Evolutionary conservation across 164 flowering plant species (phyloP), one percentile per base, ranked within the genome.

Genomic region (Umbilicus rupestris): DNA sequence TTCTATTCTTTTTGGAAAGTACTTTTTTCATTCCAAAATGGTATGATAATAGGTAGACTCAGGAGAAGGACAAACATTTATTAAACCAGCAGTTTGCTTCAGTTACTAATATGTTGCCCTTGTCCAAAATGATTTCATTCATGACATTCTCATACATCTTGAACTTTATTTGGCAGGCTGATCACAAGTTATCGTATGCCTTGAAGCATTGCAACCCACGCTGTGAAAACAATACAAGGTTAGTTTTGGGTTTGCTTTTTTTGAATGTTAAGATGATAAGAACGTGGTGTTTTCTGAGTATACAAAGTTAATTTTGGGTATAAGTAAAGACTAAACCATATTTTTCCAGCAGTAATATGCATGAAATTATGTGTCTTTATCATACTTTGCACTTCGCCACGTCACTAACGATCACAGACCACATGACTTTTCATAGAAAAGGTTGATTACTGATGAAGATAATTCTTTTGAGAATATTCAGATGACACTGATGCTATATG

Each of bases 161-260:
- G 30, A 35, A 6, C 41, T 8, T 17, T 8, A 64, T 68, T 60
- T 79, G 66, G 74, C 90, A 89, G 97, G 97, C 99, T 76, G 99
- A 95, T 79, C 80, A 85, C 24, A 95, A 95, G 71, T 79, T 92
- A 71, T 85, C 93, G n/a, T 95, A 95, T 76, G 96, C 97, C 42
- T 75, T 92, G 60, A 71, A 45, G 45, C 91, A 84, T 73, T 95
- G 99, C 85, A 76, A 86, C 75, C 85, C 87, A 67, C 73, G n/a
- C 11, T 78, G 79, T 62, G 85, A 90, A 77, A 81, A 81, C 66
- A 95, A 92, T 80, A 86, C 92, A 84, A 95, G 99, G 99, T 95
- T 57, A 66, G 87, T 64, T 69, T 75, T 74, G 49, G 76, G 70
- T 75, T 69, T 78, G 70, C 79, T 41, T 79, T 72, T 68, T 76